Conservation (phyloP, 1,284 basidiomycete genomes). For the Tilletia walkeri region DNA sequence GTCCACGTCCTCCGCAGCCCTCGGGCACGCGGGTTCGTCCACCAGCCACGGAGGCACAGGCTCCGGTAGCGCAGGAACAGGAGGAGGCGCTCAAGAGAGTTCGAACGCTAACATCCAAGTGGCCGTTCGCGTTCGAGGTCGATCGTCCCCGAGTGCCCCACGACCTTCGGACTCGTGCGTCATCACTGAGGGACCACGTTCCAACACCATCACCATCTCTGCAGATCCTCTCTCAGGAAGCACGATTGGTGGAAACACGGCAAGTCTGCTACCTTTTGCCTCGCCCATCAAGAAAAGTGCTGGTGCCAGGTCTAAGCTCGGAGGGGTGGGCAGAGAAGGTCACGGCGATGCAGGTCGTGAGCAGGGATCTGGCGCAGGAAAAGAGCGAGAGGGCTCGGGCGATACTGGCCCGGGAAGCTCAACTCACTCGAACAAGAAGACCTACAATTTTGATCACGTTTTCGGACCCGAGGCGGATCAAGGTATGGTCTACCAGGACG, state of each 20-base stretch:
- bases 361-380: not conserved
- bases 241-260: conserved; percentile 25
- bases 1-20: no score
- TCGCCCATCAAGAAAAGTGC: conserved; percentile 28
- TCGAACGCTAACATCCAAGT: conserved; percentile 46
- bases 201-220: conserved; percentile 41
- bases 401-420: conserved; percentile 14
- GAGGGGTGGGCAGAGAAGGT: conserved; percentile 3
- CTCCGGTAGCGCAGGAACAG: no score
- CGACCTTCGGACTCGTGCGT: conserved; percentile 30
- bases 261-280: conserved; percentile 24
- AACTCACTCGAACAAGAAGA: conserved; percentile 33
- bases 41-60: no score
- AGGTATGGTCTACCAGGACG: conserved; percentile 83
- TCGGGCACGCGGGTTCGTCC: no score
- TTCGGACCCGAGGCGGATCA: conserved; percentile 98
- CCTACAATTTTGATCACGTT: conserved; percentile 58
- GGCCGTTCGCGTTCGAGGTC: conserved; percentile 46
- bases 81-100: no score
- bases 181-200: conserved; percentile 42
- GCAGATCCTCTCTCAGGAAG: conserved; percentile 38
- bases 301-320: not conserved
- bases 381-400: not conserved
- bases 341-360: no score
- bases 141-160: conserved; percentile 34